These are phyloP conservation scores for Capsella rubella DNA, from an alignment of 441 rosid genomes.

Conservation along the genomic window DNA sequence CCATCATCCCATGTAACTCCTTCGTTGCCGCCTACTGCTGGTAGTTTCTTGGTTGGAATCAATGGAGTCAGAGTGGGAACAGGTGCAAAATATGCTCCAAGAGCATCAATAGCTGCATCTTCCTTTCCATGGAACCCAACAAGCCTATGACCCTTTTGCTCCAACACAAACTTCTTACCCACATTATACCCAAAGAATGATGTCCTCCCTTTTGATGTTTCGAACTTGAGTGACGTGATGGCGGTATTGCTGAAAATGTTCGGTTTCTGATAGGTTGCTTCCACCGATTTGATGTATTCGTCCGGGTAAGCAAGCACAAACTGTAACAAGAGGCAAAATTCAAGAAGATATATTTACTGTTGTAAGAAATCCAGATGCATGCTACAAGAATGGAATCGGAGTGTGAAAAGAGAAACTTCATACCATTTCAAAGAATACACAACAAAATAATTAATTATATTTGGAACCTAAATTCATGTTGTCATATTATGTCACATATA, in stretches of 20 bases:
- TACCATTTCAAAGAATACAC: background rate
- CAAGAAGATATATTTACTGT: background rate
- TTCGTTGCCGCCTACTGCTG: conserved; percentile 25
- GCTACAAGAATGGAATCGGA: background rate
- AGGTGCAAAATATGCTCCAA: conserved; percentile 41
- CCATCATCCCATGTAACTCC: conserved; percentile 42
- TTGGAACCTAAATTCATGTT: background rate
- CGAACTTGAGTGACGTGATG: conserved; percentile 27
- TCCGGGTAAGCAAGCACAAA: conserved; percentile 22
- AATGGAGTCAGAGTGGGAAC: conserved; percentile 13
- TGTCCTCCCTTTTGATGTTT: conserved; percentile 32
- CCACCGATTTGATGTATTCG: conserved; percentile 39
- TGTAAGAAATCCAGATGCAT: background rate
- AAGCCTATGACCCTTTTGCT: conserved; percentile 27
- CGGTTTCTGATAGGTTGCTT: conserved; percentile 31
- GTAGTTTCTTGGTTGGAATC: conserved; percentile 34
- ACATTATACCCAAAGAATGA: conserved; percentile 26
- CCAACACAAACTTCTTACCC: conserved; percentile 34
- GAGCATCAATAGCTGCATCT: conserved; percentile 39
- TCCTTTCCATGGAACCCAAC: conserved; percentile 38
- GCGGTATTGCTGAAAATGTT: background rate
- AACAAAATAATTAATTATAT: background rate
- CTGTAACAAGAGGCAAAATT: conserved; percentile 19
- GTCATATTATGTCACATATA: background rate
- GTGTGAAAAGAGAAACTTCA: too few relatives aligned